Base-by-base conservation (phyloP, 176 grass and related monocot genomes). In the Ampelocalamus luodianensis region DNA sequence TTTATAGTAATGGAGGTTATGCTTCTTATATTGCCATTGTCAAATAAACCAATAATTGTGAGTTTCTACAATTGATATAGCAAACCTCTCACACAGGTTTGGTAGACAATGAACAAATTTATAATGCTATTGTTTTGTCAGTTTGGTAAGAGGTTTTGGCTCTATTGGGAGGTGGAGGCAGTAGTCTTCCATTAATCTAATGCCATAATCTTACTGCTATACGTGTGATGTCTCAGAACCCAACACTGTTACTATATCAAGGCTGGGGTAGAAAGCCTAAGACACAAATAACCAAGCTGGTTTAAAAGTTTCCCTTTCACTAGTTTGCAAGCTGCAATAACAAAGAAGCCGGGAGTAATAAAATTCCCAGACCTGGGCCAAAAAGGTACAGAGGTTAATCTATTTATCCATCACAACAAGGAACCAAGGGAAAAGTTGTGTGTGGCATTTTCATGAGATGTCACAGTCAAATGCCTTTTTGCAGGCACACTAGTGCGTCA, bases 381-480 rank as follows among this genome's bases (percentile, higher is more conserved):
- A 84, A 90, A 94, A 92, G 58, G 85, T 60, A 16, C 51, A 76
- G 85, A 42, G 65, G 51, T 18, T 79, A 83, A 74, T 79, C 50
- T 82, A 74, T 84, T 54, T 78, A 43, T 53, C 76, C 67, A 50
- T 68, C 37, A 48, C 50, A 62, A 42, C 43, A 77, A 79, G 75
- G 74, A 87, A 60, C 4, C 84, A 79, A 73, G 38, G 55, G 60
- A 51, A 94, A 94, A 89, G 83, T 73, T 67, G 51, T 5, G 40
- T 68, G 84, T 74, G 85, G 51, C 90, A 75, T 89, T 92, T 94
- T 78, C 79, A 76, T 79, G 79, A 85, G 79, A 83, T 85, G 70
- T 74, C 81, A 82, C 88, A 79, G 92, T 92, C 87, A 90, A 92
- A 88, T 82, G 50, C 82, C 80, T 67, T 89, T 90, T 87, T 69